phyloP scores from a whole-genome alignment of 192 early-diverging fungal species.

The Linnemannia schmuckeri region DNA sequence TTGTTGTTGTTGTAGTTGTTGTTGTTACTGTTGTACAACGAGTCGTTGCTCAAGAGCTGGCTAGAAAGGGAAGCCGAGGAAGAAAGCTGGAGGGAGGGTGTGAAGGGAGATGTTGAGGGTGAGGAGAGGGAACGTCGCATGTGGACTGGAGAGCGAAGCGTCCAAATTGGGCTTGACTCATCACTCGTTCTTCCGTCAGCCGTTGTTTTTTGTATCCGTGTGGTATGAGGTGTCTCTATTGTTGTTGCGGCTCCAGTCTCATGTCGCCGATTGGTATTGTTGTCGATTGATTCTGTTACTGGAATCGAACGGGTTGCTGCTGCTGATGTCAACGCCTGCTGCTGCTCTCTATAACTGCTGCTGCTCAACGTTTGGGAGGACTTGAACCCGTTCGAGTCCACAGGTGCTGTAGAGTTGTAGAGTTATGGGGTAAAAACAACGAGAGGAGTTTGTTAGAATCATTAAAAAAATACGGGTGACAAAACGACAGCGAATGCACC shows the following conservation, averaged over 20 bases:
- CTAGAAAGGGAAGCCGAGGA: background rate
- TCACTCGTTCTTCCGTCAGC: background rate
- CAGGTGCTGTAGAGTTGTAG: background rate
- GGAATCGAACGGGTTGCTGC: background rate
- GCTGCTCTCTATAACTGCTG: background rate
- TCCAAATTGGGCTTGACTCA: background rate
- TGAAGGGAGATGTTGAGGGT: conserved; percentile 6
- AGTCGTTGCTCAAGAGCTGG: background rate
- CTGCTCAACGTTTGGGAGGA: conserved; percentile 3
- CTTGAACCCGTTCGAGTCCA: conserved; percentile 2
- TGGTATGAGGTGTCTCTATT: background rate
- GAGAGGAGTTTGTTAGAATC: background rate
- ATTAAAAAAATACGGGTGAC: background rate
- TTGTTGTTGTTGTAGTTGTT: background rate
- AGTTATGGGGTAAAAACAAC: background rate
- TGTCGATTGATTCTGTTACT: background rate
- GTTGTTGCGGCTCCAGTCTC: background rate
- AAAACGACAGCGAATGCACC: background rate
- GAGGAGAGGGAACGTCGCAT: conserved; percentile 21
- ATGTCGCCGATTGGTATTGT: background rate
- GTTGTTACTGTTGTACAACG: background rate
- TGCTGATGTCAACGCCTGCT: background rate
- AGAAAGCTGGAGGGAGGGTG: conserved; percentile 8
- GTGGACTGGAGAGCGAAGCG: conserved; percentile 11
- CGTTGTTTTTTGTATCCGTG: conserved; percentile 6